Evolutionary conservation across 129 eudicot genomes (phyloP).

Genomic region (Tagetes erecta): DNA sequence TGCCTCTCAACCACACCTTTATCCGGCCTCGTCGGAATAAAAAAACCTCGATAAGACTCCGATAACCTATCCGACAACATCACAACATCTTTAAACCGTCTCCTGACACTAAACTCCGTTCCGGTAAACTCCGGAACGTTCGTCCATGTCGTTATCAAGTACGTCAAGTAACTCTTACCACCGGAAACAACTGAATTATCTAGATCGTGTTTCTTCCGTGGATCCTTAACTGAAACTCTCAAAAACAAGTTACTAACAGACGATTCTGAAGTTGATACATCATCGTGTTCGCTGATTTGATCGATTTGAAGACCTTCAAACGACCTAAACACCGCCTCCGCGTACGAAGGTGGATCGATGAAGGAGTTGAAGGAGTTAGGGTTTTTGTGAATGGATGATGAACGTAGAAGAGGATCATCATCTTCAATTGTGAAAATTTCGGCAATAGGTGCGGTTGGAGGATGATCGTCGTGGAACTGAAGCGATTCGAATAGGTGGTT

Average conservation of each 20-base stretch:
- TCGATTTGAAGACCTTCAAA: conserved; percentile 10
- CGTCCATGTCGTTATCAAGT: conserved; percentile 73
- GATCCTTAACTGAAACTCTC: conserved; percentile 64
- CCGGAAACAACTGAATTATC: conserved; percentile 52
- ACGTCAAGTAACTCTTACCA: conserved; percentile 38
- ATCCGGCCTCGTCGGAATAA: conserved; percentile 84
- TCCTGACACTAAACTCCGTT: conserved; percentile 67
- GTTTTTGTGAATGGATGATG: neutral
- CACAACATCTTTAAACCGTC: conserved; percentile 87
- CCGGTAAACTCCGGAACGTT: conserved; percentile 59
- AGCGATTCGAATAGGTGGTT: conserved; percentile 1
- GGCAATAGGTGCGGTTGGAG: too few species aligned
- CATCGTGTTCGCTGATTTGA: conserved; percentile 12
- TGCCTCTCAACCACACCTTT: conserved; percentile 89
- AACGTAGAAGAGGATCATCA: too few species aligned
- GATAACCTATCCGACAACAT: conserved; percentile 68
- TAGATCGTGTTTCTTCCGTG: conserved; percentile 57
- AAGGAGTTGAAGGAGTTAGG: conserved; percentile 39
- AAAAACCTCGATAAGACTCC: conserved; percentile 65
- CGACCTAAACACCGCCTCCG: conserved; percentile 37
- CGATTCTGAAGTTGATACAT: conserved; percentile 34
- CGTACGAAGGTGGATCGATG: conserved; percentile 37
- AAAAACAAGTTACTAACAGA: conserved; percentile 36
- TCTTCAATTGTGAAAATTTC: too few species aligned
- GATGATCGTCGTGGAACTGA: conserved; percentile 15